A percentile compares a stretch with the other conserved stretches of the same genome.
phyloP scores from a whole-genome alignment of 495 filamentous ascomycete species.

The Choiromyces venosus region DNA sequence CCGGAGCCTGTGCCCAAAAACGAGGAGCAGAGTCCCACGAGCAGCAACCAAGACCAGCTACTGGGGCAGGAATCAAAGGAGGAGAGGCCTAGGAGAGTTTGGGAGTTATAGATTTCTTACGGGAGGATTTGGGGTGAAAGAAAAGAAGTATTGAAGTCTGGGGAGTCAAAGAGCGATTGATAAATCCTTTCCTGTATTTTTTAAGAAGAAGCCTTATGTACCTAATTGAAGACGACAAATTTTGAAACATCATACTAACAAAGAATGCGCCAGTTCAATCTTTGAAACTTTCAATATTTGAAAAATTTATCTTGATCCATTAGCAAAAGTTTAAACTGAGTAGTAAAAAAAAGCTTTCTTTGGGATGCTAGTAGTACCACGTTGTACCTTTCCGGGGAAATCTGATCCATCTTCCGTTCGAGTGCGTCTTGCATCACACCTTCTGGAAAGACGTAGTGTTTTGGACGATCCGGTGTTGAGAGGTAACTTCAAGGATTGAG shows the following conservation, averaged over 20 bases:
- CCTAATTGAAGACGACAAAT: neutral
- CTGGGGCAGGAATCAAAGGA: neutral
- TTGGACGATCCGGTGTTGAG: neutral
- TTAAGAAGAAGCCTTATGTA: conserved; percentile 2
- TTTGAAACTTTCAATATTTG: neutral
- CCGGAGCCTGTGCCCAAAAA: neutral
- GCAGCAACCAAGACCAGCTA: neutral
- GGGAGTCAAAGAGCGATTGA: neutral
- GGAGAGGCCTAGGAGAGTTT: conserved; percentile 1
- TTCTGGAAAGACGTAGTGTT: neutral
- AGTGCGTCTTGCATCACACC: neutral
- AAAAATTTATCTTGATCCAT: neutral
- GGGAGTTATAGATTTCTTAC: conserved; percentile 4
- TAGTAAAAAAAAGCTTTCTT: neutral
- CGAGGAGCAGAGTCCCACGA: neutral
- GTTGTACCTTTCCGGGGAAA: neutral
- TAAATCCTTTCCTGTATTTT: neutral
- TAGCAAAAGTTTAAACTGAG: neutral
- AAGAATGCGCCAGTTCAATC: too few relatives aligned
- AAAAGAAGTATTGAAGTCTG: neutral
- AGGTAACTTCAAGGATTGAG: neutral
- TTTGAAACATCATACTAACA: neutral
- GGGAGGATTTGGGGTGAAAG: neutral
- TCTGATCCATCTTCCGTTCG: neutral
- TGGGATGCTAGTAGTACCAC: neutral